Conservation (phyloP, 2,329 filamentous ascomycete species). For the Colletotrichum godetiae region DNA sequence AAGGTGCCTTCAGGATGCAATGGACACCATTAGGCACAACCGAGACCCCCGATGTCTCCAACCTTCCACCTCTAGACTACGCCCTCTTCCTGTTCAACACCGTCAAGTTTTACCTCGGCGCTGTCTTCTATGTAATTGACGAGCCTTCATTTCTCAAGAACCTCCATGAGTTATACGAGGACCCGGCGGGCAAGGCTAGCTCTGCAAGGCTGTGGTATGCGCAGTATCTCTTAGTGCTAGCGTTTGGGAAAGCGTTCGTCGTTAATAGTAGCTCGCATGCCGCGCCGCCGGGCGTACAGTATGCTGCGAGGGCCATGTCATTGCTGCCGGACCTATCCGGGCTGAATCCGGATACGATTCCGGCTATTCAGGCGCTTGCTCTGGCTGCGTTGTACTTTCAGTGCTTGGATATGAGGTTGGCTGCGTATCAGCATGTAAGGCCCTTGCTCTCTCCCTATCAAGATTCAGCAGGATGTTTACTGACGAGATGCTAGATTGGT, state of each 20-base stretch:
- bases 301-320: constrained; percentile 51
- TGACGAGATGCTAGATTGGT: constrained; percentile 40
- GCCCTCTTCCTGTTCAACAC: constrained; percentile 40
- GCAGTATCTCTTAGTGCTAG: constrained; percentile 45
- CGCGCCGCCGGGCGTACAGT: constrained; percentile 49
- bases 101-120: constrained; percentile 40
- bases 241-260: constrained; percentile 46
- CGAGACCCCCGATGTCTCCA: constrained; percentile 42
- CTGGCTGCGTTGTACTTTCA: constrained; percentile 52
- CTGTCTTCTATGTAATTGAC: constrained; percentile 40
- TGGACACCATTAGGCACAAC: constrained; percentile 42
- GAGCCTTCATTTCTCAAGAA: constrained; percentile 37
- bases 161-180: constrained; percentile 39
- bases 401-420: constrained; percentile 52
- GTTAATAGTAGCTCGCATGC: constrained; percentile 40
- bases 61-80: constrained; percentile 40
- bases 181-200: constrained; percentile 36
- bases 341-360: constrained; percentile 43
- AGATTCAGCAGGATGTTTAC: too few relatives aligned
- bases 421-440: constrained; percentile 51
- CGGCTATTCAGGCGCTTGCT: constrained; percentile 47
- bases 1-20: constrained; percentile 42
- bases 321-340: constrained; percentile 50
- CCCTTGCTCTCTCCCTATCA: too few relatives aligned
- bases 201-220: constrained; percentile 43